A percentile compares a stretch with the other conserved stretches of the same genome.
phyloP scores from a whole-genome alignment of 2,329 filamentous ascomycete species.

The Phaeomoniella chlamydospora region DNA sequence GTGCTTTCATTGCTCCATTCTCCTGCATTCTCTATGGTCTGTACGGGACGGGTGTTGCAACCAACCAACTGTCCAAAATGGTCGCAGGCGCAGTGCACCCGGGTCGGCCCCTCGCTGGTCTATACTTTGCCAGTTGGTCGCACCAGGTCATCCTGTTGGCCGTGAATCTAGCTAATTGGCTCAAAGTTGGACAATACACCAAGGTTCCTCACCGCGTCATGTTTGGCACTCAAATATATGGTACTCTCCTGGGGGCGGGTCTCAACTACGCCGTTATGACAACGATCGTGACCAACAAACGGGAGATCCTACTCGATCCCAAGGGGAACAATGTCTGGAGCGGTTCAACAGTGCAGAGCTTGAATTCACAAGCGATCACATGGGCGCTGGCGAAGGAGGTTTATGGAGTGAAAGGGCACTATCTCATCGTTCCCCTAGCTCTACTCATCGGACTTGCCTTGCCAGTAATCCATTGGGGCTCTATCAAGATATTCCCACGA shows the following conservation, averaged over 20 bases:
- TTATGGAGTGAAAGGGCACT: constrained; percentile 30
- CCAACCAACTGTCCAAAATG: no score
- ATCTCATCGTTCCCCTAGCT: constrained; percentile 36
- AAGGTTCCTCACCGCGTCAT: constrained; percentile 41
- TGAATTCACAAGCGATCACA: constrained; percentile 20
- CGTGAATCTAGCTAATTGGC: constrained; percentile 12
- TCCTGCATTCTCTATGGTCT: no score
- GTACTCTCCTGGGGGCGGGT: constrained; percentile 37
- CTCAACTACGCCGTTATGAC: constrained; percentile 44
- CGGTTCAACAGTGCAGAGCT: constrained; percentile 33
- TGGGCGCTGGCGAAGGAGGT: constrained; percentile 38
- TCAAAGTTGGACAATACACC: constrained; percentile 17
- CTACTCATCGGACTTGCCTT: constrained; percentile 31
- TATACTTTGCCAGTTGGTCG: constrained; percentile 16
- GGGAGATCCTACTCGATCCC: constrained; percentile 28
- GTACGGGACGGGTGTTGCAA: no score
- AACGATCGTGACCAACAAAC: constrained; percentile 34
- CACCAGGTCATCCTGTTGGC: constrained; percentile 14
- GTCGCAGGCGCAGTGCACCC: no score
- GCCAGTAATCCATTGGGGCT: constrained; percentile 27
- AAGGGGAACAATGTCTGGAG: constrained; percentile 39
- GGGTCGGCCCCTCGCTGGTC: constrained; percentile 11
- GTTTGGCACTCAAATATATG: constrained; percentile 43
- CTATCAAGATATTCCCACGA: constrained; percentile 8
- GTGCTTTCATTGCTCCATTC: no score